A percentile compares a stretch with the other conserved stretches of the same genome.
These are phyloP conservation scores for Glonium stellatum DNA, from an alignment of 495 filamentous ascomycete species.

Conservation along the genomic window DNA sequence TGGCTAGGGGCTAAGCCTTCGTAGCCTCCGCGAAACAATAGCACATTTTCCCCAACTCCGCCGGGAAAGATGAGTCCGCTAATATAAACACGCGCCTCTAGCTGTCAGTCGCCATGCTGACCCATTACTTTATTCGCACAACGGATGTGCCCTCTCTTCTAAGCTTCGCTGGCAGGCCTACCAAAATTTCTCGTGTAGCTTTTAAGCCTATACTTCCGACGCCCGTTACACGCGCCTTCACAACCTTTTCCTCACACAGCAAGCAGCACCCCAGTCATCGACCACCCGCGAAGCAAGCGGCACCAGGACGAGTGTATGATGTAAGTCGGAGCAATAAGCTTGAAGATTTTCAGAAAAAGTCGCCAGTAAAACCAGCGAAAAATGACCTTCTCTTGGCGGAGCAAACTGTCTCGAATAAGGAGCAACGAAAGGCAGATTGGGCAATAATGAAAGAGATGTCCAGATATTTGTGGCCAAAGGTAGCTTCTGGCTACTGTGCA, in stretches of 20 bases:
- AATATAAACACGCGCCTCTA: not conserved
- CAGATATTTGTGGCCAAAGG: constrained; percentile 86
- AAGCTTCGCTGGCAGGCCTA: not conserved
- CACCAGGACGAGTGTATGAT: constrained; percentile 7
- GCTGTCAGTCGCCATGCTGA: constrained; percentile 12
- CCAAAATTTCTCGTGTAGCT: not conserved
- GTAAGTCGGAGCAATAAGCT: constrained; percentile 18
- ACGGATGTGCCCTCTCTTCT: constrained; percentile 4
- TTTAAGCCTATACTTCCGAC: not conserved
- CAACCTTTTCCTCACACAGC: constrained; percentile 33
- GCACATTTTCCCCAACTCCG: not conserved
- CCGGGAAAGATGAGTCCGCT: not conserved
- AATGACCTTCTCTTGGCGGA: constrained; percentile 50
- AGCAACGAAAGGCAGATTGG: constrained; percentile 96
- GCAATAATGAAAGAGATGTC: constrained; percentile 98
- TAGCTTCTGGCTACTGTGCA: constrained; percentile 36
- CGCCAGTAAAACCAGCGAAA: constrained; percentile 34
- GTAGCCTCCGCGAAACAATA: not conserved
- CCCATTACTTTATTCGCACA: constrained; percentile 12
- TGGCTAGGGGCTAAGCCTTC: not conserved
- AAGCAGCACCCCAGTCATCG: constrained; percentile 33
- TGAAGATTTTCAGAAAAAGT: constrained; percentile 29
- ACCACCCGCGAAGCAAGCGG: constrained; percentile 14
- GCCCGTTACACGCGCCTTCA: constrained; percentile 29
- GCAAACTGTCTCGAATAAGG: constrained; percentile 55